Evolutionary conservation across 2,329 filamentous ascomycete species (phyloP), one percentile per base, ranked within the genome.

Genomic region (Lanzia echinophila): DNA sequence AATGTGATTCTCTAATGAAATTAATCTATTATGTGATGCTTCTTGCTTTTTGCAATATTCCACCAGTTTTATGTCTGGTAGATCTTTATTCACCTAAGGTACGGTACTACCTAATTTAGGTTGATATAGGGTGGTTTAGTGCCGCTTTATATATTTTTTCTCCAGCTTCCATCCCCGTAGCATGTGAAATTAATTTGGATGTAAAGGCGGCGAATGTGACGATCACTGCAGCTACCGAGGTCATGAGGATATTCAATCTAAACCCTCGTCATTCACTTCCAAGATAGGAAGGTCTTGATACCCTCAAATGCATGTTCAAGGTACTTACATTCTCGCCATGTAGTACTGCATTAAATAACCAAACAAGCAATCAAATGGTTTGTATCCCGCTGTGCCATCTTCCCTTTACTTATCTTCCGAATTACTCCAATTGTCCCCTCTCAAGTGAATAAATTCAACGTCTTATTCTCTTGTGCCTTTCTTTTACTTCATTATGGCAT

Each of bases 291-390:
- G 36, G 44, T 42, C n/a, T 24, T 28, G 3, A 17, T 28, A 34
- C 24, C 24, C 24, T 15, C 24, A n/a, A 33, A 53, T 53, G 44
- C 50, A 48, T 12, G 7, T 53, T 17, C 36, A 15, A 42, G 44
- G 50, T 22, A 42, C 11, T n/a, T 47, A 32, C 24, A 32, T 39
- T 24, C 20, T 47, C 10, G 20, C 38, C 13, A 53, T 47, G 50
- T 47, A 42, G 34, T 22, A 53, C 42, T 53, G 50, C 43, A 47
- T 47, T 6, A 32, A 47, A 24, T 7, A 19, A 38, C 33, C 5
- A n/a, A 53, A 34, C 22, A 31, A 31, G 36, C 34, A 19, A 41
- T 17, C 20, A 39, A 41, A 20, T 13, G 28, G 17, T 11, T 19
- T 42, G 17, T 17, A 11, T 20, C 24, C 38, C 13, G 44, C 5